Conservation (phyloP, 768 basidiomycete genomes). For the Suillus clintonianus region DNA sequence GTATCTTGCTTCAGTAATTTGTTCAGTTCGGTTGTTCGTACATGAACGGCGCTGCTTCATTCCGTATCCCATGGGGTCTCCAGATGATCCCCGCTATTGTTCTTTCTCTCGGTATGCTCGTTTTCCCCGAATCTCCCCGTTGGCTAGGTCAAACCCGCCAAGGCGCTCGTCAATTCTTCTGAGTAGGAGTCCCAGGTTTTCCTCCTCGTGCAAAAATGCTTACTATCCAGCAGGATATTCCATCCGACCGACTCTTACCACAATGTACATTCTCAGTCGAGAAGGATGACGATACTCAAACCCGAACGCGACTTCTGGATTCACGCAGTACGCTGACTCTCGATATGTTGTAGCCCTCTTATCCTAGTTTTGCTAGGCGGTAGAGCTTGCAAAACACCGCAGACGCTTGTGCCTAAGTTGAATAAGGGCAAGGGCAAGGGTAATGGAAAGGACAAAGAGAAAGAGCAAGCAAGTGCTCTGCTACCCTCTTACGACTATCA, state of each 20-base stretch:
- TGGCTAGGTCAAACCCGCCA: conserved; percentile 90
- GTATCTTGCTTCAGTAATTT: conserved; percentile 76
- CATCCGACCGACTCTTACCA: conserved; percentile 60
- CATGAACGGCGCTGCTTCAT: conserved; percentile 68
- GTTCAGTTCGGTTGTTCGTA: conserved; percentile 72
- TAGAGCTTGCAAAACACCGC: conserved; percentile 68
- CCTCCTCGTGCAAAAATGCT: conserved; percentile 17
- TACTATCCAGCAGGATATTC: conserved; percentile 60
- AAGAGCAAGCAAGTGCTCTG: conserved; percentile 24
- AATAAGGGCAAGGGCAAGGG: conserved; percentile 38
- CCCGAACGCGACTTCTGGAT: conserved; percentile 89
- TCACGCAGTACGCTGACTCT: conserved; percentile 53
- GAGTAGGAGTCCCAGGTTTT: conserved; percentile 54
- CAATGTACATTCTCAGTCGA: conserved; percentile 79
- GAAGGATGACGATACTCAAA: conserved; percentile 77
- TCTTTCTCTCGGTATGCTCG: conserved; percentile 63
- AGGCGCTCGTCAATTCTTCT: conserved; percentile 87
- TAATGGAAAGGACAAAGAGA: conserved; percentile 43
- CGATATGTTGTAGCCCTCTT: neutral
- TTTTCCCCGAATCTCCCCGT: conserved; percentile 73
- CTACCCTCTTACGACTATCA: conserved; percentile 60
- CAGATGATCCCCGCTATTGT: conserved; percentile 80
- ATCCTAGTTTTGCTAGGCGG: conserved; percentile 45
- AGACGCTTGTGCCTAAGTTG: conserved; percentile 32
- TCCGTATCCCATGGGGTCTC: conserved; percentile 80